phyloP scores from a whole-genome alignment of 1,139 yeast species.

The Lodderomyces jiufengensis region DNA sequence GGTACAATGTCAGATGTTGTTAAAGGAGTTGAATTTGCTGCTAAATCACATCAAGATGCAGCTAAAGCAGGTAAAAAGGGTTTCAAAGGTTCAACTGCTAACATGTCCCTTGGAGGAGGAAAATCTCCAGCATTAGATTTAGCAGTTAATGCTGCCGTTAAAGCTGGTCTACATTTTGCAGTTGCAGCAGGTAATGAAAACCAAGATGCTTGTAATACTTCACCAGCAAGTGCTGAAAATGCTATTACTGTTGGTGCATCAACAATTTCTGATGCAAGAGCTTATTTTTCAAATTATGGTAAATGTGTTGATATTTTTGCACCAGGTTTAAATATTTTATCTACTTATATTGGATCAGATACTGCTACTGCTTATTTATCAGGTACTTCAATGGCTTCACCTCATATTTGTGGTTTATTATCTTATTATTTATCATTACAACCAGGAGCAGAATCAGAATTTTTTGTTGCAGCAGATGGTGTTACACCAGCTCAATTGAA shows the following conservation, averaged over 20 bases:
- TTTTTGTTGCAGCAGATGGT: slow-evolving; percentile 51
- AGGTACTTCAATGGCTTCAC: slow-evolving; percentile 99
- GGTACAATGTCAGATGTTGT: slow-evolving; percentile 81
- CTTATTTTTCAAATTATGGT: slow-evolving; percentile 81
- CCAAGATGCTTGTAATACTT: slow-evolving; percentile 79
- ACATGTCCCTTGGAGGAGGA: slow-evolving; percentile 90
- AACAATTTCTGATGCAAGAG: slow-evolving; percentile 69
- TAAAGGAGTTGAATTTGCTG: slow-evolving; percentile 78
- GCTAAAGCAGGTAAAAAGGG: slow-evolving; percentile 57
- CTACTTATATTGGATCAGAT: slow-evolving; percentile 85
- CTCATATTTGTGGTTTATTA: slow-evolving; percentile 89
- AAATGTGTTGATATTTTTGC: slow-evolving; percentile 83
- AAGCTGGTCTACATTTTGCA: slow-evolving; percentile 77
- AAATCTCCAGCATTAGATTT: slow-evolving; percentile 74
- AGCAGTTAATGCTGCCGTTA: slow-evolving; percentile 82
- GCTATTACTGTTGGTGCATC: slow-evolving; percentile 85
- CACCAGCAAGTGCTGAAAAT: slow-evolving; percentile 75
- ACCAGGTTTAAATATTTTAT: slow-evolving; percentile 76
- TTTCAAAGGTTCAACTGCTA: slow-evolving; percentile 82
- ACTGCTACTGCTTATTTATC: slow-evolving; percentile 73
- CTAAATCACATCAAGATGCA: slow-evolving; percentile 57
- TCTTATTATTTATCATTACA: slow-evolving; percentile 88
- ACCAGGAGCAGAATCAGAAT: slow-evolving; percentile 80
- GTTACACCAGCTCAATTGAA: slow-evolving; percentile 85
- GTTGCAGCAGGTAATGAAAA: slow-evolving; percentile 90